Conservation (phyloP, 1,284 basidiomycete genomes). For the Neonothopanus nambi region DNA sequence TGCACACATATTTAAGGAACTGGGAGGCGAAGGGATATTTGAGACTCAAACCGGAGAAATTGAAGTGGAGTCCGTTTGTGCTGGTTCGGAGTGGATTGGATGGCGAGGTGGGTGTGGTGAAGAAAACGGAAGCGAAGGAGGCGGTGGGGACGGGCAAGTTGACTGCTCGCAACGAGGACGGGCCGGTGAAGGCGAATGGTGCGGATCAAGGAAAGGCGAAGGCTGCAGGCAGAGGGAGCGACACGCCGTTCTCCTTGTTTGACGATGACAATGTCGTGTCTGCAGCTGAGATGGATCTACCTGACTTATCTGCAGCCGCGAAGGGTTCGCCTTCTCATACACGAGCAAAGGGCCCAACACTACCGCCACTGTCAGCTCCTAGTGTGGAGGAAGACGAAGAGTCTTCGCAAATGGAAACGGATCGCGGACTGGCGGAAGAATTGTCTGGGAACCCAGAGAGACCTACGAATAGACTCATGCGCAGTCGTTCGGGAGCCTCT, state of each 20-base stretch:
- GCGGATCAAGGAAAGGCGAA: conserved; percentile 18
- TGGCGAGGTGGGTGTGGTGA: conserved; percentile 21
- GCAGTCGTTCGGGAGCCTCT: too few relatives aligned
- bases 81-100: conserved; percentile 31
- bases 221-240: conserved; percentile 2
- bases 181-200: conserved; percentile 23
- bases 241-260: conserved; percentile 12
- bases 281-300: conserved; percentile 10
- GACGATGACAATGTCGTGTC: conserved; percentile 18
- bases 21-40: conserved; percentile 86
- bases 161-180: conserved; percentile 18
- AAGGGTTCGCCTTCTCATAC: too few relatives aligned
- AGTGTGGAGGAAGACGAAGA: too few relatives aligned
- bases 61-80: conserved; percentile 96
- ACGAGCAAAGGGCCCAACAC: too few relatives aligned
- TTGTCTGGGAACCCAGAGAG: too few relatives aligned
- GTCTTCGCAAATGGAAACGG: too few relatives aligned
- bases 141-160: conserved; percentile 23
- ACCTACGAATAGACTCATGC: too few relatives aligned
- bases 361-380: too few relatives aligned
- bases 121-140: conserved; percentile 41
- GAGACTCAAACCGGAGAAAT: conserved; percentile 78
- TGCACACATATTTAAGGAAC: conserved; percentile 64
- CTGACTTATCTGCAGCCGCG: neutral
- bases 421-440: too few relatives aligned